These are phyloP conservation scores for Echinosophora koreensis DNA, from an alignment of 306 rosid species.

Conservation along the genomic window DNA sequence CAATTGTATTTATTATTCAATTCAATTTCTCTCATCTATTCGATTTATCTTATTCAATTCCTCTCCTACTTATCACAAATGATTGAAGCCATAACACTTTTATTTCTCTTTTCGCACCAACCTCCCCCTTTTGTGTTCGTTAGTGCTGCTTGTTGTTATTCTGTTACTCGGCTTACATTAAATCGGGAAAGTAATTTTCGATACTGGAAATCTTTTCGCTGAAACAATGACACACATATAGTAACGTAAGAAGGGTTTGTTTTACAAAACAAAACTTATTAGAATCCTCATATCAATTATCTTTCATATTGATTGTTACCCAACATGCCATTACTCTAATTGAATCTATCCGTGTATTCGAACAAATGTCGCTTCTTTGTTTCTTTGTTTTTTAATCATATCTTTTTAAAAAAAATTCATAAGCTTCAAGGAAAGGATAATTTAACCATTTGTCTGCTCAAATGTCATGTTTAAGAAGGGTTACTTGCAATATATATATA, in stretches of 20 bases:
- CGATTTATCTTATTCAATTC: slow-evolving; percentile 14
- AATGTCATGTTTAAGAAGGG: background rate
- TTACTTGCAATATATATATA: slow-evolving; percentile 18
- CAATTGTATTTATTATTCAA: too few species aligned
- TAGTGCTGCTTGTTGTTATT: background rate
- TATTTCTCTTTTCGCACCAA: too few species aligned
- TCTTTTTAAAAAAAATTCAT: background rate
- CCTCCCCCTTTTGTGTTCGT: background rate
- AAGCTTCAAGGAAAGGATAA: background rate
- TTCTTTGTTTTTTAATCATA: background rate
- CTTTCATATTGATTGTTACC: slow-evolving; percentile 10
- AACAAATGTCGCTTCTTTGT: background rate
- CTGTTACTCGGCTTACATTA: slow-evolving; percentile 8
- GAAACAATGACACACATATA: background rate
- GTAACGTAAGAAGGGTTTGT: background rate
- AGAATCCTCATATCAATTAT: background rate
- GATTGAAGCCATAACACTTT: slow-evolving; percentile 5
- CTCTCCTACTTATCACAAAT: background rate
- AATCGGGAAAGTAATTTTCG: background rate
- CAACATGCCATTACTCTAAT: background rate
- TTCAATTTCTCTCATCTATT: background rate
- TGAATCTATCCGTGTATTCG: background rate
- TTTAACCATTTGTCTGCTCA: slow-evolving; percentile 7
- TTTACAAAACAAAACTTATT: background rate
- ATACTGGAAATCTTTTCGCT: background rate